Evolutionary conservation across 2,329 filamentous ascomycete genomes (phyloP), one percentile per base, ranked within the genome.

Genomic region (Aspergillus thermomutatus): DNA sequence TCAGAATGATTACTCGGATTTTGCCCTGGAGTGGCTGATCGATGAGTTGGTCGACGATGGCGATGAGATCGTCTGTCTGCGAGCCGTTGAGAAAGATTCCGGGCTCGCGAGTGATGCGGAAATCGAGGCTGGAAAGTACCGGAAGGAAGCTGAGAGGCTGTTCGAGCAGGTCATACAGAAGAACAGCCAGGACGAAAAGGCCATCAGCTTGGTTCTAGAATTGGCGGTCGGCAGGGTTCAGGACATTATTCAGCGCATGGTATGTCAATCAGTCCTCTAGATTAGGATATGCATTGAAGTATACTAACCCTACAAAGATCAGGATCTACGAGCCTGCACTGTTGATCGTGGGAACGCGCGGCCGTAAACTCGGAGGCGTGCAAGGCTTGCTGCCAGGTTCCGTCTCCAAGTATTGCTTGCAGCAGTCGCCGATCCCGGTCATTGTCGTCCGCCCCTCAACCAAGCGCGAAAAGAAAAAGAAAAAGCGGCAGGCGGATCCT

Each of bases 31-130:
- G 73, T 97, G 92, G 92, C 82, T 96, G 51, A 84, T 97, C 41
- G 91, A 95, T 66, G 91, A 96, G 75, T 82, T 96, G 55, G 91
- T 96, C 43, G 92, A 96, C 66, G 92, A 96, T 68, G 92, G 92
- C 19, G 92, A 97, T 70, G 91, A 96, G 74, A 88, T 97, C 56
- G 89, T 97, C 8, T 97, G 92, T 74, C 83, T 97, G 50, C 84
- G 91, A 52, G 92, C 96, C 2, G 84, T 96, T 46, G 92, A 96
- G 69, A 92, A 90, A 69, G 90, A 93, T 61, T 83, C 87, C 52
- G 89, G 88, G 52, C 83, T 89, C 60, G 83, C 84, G 41, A 83
- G 79, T 55, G 85, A 87, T 58, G 74, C 77, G 10, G 80, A 81
- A 37, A 80, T 86, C 14, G 84, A 88, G 61, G 83, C 87, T 55